Evolutionary conservation across 2,329 filamentous ascomycete genomes (phyloP), one percentile per base, ranked within the genome.

Genomic region (Decorospora gaudefroyi): DNA sequence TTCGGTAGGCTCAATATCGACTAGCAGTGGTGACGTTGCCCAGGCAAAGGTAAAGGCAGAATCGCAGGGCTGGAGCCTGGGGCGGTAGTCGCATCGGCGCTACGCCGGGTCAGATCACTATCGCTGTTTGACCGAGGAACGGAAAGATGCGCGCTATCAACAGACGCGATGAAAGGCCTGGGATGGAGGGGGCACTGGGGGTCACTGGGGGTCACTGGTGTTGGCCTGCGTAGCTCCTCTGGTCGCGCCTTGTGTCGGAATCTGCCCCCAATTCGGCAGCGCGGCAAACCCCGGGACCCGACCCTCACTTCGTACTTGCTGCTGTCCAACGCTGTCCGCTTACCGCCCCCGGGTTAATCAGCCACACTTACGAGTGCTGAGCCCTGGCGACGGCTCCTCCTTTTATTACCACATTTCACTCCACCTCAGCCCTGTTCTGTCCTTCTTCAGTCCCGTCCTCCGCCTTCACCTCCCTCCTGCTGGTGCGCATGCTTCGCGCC

Each of bases 11-110:
- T 6, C 18, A 30, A 28, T 49, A 38, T 49, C 41, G 43, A 36
- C 44, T 32, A 22, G 18, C 13, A 38, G 46, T 53, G 48, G 61
- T 59, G 59, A 59, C 55, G 59, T 55, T 51, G 30, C 39, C 26
- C 35, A 51, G 26, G 22, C 30, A 17, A 13, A 23, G 28, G 33
- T 18, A 13, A 27, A 12, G 31, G 27, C 25, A 31, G 28, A 36
- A 6, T 27, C 23, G 36, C 29, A 21, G 31, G 29, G n/a, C n/a
- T n/a, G n/a, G n/a, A n/a, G n/a, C n/a, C n/a, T n/a, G 22, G n/a
- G 22, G 43, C 38, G 27, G 31, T 15, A 13, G 43, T 31, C 19
- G 38, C 37, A 42, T 42, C 17, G 38, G 40, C 34, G 36, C 39
- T 21, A 21, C 7, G 28, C 13, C 21, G 4, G 15, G 17, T 5